Evolutionary conservation across 1,284 basidiomycete genomes (phyloP), one percentile per base, ranked within the genome.

Genomic region (Pyrrhoderma lamaoense): DNA sequence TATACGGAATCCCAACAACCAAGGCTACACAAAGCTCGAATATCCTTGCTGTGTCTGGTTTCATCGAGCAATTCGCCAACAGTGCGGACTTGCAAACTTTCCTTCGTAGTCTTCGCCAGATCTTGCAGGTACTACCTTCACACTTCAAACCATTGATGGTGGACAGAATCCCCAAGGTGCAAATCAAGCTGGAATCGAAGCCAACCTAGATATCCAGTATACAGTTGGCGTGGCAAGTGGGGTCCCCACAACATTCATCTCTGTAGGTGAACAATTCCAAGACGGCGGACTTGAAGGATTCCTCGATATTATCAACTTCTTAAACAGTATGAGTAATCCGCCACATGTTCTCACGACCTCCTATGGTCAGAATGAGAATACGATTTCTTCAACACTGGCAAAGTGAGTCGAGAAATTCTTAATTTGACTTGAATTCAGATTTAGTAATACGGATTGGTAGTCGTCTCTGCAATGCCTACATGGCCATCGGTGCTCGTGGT

Each of bases 171-270:
- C 60, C 9, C 60, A 61, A 42, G 45, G 39, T 23, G 22, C 22
- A 8, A 25, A 39, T 7, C n/a, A 56, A 2, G 62, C 62, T 21
- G 64, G 64, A 25, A 45, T 59, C 22, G 64, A 67, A 57, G 65
- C 64, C 9, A 64, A 68, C 52, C 57, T 69, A 23, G 67, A 69
- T 52, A 66, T 60, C 31, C 68, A 70, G 52, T 71, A 70, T 57
- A 70, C 69, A 11, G 60, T 70, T 22, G 61, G 60, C 47, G 47
- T 60, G 37, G 58, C 61, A 16, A 55, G 57, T 35, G 55, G 58
- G 31, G 58, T 61, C 18, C 56, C 60, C 9, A 54, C 56, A 13
- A 55, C 51, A 1, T 63, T 63, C 49, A 56, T 62, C 18, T 59
- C 58, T 16, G 60, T 59, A 7, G 59, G 57, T 21, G 21, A 48